Conservation (phyloP, 257 asterid species). For the Ajuga chamaepitys region DNA sequence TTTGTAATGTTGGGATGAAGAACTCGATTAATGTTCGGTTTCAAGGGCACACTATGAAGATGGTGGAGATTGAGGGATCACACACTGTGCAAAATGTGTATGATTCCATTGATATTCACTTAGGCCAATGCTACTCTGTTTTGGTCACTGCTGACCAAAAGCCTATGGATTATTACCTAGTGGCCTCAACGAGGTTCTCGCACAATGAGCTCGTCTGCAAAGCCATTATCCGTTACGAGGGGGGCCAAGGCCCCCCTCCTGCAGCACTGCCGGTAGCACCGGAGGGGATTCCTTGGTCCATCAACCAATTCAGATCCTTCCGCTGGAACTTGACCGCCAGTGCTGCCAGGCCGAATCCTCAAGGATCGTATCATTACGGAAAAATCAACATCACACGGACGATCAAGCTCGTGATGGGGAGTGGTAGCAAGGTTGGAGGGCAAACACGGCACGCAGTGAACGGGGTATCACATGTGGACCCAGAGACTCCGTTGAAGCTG, state of each 20-base stretch:
- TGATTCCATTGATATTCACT: conserved; percentile 47
- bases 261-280: conserved; percentile 39
- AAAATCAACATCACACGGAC: conserved; percentile 55
- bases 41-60: conserved; percentile 48
- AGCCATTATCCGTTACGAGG: conserved; percentile 31
- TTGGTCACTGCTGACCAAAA: conserved; percentile 41
- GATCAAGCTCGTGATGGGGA: conserved; percentile 26
- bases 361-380: conserved; percentile 67
- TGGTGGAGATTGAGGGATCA: conserved; percentile 60
- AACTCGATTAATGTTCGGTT: conserved; percentile 43
- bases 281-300: conserved; percentile 41
- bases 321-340: conserved; percentile 66
- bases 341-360: conserved; percentile 73
- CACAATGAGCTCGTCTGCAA: conserved; percentile 25
- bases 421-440: conserved; percentile 23
- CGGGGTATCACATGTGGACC: conserved; percentile 45
- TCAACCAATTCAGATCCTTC: conserved; percentile 50
- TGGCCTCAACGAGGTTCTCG: conserved; percentile 50
- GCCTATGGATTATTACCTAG: conserved; percentile 47
- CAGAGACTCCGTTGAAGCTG: conserved; percentile 47
- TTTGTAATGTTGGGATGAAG: conserved; percentile 58
- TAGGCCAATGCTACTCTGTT: conserved; percentile 58
- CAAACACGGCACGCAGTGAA: conserved; percentile 43
- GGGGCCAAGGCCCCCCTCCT: conserved; percentile 36
- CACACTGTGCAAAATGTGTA: conserved; percentile 48